phyloP scores from a whole-genome alignment of 352 stramenopile species.

The Phytophthora vignae region DNA sequence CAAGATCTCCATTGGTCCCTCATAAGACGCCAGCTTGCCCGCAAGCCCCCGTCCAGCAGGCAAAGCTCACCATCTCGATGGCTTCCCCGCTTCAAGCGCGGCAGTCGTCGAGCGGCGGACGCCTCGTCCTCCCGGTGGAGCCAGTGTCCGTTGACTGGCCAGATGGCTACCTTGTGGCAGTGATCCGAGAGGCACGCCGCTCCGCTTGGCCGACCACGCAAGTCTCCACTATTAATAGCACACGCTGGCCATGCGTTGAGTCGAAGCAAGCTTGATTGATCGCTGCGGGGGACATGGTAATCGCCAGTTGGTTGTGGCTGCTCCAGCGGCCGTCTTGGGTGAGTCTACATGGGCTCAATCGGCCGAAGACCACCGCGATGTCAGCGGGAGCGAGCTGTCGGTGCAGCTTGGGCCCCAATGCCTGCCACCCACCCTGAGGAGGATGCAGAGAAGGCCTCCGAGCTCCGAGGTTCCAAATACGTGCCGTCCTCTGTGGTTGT shows the following conservation, averaged over 20 bases:
- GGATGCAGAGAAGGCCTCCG: background rate
- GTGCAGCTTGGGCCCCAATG: background rate
- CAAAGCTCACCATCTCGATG: constrained; percentile 6
- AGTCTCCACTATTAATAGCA: constrained; percentile 15
- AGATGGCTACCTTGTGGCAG: constrained; percentile 29
- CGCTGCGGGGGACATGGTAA: constrained; percentile 19
- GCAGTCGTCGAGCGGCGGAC: constrained; percentile 7
- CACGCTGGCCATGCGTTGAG: constrained; percentile 7
- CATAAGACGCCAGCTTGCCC: constrained; percentile 9
- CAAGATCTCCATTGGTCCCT: background rate
- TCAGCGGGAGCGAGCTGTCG: background rate
- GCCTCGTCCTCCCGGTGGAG: constrained; percentile 8
- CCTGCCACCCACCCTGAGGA: background rate
- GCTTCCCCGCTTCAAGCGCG: background rate
- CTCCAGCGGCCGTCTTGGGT: constrained; percentile 13
- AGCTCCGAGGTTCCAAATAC: background rate
- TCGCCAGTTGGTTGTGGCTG: constrained; percentile 20
- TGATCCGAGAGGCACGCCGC: constrained; percentile 9
- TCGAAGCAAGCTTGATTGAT: constrained; percentile 8
- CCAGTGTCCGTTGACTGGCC: constrained; percentile 33
- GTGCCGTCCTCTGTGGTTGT: too few species aligned
- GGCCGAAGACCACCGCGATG: background rate
- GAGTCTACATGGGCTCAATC: background rate
- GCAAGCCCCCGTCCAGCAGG: constrained; percentile 10
- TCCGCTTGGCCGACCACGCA: background rate